Evolutionary conservation across 208 protist genomes (phyloP), one percentile per base, ranked within the genome.

Genomic region (Leishmania mexicana): DNA sequence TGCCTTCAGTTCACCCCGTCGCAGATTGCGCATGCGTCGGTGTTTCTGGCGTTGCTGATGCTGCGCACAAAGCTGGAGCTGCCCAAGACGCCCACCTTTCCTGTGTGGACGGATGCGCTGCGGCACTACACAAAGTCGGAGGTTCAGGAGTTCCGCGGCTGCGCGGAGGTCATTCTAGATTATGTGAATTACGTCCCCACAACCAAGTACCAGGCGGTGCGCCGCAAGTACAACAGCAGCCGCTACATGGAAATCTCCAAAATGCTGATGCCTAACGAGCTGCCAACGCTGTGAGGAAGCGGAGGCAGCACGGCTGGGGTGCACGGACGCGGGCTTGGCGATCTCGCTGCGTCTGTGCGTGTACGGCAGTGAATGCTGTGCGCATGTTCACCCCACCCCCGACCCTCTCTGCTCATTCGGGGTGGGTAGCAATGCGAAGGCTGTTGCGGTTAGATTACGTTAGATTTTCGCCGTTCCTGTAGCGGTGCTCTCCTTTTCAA

Each of bases 1-100:
- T 92, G 96, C 70, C 86, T 99, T 42, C 90, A 98, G 81, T 99
- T 97, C 83, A 89, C 90, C 1, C 98, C 98, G 42, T 99, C 98
- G 45, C 89, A 98, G 84, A 92, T 99, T 40, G 97, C 95, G 19
- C 96, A 98, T 71, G 90, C 97, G 40, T 85, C 96, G 3, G 88
- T 99, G 7, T 99, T 98, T 80, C 85, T 99, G 17, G 95, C 98
- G 19, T 75, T 93, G 54, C 70, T 89, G 42, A 96, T 88, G 57
- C 76, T 96, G 75, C 89, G 87, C 31, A 85, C 88, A 62, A 93
- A 93, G 77, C 83, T 89, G 64, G 80, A 80, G 42, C 75, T 80
- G 72, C 83, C 67, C 21, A 81, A 71, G 80, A 35, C 74, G 65
- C 51, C 54, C 1, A 71, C 47, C 79, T 75, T 58, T 51, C 84